Evolutionary conservation across 306 rosid species (phyloP).

Genomic region (Macrotyloma uniflorum): DNA sequence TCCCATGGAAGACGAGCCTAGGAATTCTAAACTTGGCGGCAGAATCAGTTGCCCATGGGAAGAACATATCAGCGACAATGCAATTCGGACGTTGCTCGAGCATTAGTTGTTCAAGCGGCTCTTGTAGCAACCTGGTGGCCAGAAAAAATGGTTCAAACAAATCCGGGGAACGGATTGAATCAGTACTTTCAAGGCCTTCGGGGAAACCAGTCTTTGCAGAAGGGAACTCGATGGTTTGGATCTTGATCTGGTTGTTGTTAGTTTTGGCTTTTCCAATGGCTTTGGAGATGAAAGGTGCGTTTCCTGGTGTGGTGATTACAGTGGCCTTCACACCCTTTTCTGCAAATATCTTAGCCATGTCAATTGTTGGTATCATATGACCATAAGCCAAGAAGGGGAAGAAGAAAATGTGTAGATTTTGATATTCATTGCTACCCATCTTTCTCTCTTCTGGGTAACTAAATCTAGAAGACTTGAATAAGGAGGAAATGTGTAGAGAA

Average conservation of each 20-base stretch:
- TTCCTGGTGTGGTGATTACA: slow-evolving; percentile 52
- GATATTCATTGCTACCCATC: background rate
- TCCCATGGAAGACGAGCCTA: slow-evolving; percentile 41
- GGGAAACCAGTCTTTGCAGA: slow-evolving; percentile 36
- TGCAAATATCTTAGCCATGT: slow-evolving; percentile 51
- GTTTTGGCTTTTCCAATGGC: slow-evolving; percentile 5
- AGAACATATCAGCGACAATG: slow-evolving; percentile 34
- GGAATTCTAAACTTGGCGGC: slow-evolving; percentile 38
- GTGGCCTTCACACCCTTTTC: slow-evolving; percentile 37
- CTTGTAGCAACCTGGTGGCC: slow-evolving; percentile 25
- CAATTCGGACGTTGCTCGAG: slow-evolving; percentile 20
- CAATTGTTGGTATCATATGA: slow-evolving; percentile 9
- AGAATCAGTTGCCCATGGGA: slow-evolving; percentile 39
- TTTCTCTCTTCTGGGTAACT: background rate
- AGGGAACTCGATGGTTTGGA: slow-evolving; percentile 37
- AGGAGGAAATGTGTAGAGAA: too few relatives aligned
- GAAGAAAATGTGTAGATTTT: slow-evolving; percentile 43
- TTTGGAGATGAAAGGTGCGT: slow-evolving; percentile 40
- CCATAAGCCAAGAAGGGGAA: slow-evolving; percentile 56
- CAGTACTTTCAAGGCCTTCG: slow-evolving; percentile 29
- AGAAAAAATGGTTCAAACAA: background rate
- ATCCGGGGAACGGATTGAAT: slow-evolving; percentile 11
- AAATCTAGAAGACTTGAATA: background rate
- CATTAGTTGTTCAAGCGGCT: slow-evolving; percentile 36
- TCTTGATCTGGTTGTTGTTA: background rate